Evolutionary conservation across 2,329 filamentous ascomycete species (phyloP), one percentile per base, ranked within the genome.

Genomic region (Dactylellina parvicollis): DNA sequence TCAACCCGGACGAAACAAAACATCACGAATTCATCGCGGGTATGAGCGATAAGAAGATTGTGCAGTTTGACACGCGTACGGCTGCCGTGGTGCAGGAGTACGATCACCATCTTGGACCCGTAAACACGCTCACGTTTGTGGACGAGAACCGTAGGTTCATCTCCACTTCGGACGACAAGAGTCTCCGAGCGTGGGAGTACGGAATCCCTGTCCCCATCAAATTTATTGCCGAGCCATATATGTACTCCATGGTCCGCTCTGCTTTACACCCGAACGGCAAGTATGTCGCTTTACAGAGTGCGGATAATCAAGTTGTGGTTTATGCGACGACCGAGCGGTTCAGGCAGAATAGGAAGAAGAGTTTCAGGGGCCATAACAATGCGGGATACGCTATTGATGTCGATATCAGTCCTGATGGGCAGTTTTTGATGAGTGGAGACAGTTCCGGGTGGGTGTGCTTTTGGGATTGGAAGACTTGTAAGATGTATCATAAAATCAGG

Each of bases 401-500:
- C 55, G 89, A 90, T 57, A 90, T 96, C 79, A 92, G 89, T 78
- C 92, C 93, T 0, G 95, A 98, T 80, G 95, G 95, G 0, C 92
- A 96, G 79, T 96, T 97, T 80, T 84, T 99, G 61, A 90, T 88
- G 18, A 91, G 87, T 16, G 95, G 95, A 74, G 95, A 99, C 81
- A 91, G 88, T 56, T 92, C 87, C 14, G 95, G 96, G 34, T 97
- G 87, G 78, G 88, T 96, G 50, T 96, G 91, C 82, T 97, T 98
- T 83, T 99, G 93, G 92, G 95, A 98, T 82, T 99, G 93, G 92
- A 99, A 99, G 86, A 97, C 92, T 38, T 96, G 94, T 81, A 98
- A 97, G 83, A 94, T 99, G 92, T 96, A 92, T 82, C 92, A 96
- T 82, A 98, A 98, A 85, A 88, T 99, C 76, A 87, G 90, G 82